Base-by-base conservation (phyloP, 768 basidiomycete genomes). In the Suillus decipiens region DNA sequence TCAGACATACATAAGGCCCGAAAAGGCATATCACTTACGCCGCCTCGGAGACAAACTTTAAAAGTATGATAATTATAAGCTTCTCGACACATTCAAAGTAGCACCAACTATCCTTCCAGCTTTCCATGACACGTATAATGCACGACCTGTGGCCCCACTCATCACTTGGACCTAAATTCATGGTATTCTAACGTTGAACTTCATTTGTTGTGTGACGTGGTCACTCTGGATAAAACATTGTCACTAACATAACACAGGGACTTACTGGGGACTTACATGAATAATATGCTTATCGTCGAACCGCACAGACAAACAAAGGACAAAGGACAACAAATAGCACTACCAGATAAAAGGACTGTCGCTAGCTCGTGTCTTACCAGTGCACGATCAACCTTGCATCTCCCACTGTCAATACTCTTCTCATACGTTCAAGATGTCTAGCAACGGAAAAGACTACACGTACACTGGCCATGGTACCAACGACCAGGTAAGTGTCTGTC, bases 381-480 rank as follows among this genome's bases (percentile, higher is more conserved):
- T 51, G 31, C 28, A 51, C 31, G 10, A 51, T 17, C 28, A 17
- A 51, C 50, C 24, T 50, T 50, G 48, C 34, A 54, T 54, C 34
- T 36, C 36, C n/a, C 14, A 7, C 7, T 22, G 37, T 28, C 48
- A 50, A 17, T 17, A 50, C 15, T 28, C 36, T 17, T 9, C 50
- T 33, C 5, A 51, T 28, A 39, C 22, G 22, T 11, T 17, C 37
- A 56, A 24, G 24, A 56, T 56, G 55, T 17, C 48, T 34, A 42
- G 56, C 58, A 42, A 42, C 6, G 67, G 64, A 55, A 73, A 73
- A 39, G 70, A 64, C 7, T 83, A 81, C 69, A 72, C 71, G 39
- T 80, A 81, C 66, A 82, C 77, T 9, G 76, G 82, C 14, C 77
- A 73, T 61, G 84, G 86, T 15, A 84, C 81, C 48, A 88, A 88